Evolutionary conservation across 805 yeast genomes (phyloP), one percentile per base, ranked within the genome.

Genomic region (Candida caryicola): DNA sequence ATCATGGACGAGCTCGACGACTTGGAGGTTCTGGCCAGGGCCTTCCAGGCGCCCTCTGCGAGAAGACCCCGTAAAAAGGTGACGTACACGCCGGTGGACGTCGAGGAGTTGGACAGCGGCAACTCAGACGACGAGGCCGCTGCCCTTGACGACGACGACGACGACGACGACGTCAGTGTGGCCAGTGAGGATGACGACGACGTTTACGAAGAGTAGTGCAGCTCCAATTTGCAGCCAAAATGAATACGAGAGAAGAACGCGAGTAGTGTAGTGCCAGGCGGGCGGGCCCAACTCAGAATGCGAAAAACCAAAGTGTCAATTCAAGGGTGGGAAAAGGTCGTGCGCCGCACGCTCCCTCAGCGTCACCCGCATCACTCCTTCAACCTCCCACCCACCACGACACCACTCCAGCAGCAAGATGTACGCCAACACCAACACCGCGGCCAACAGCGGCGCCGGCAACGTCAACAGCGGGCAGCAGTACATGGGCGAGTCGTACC

Each of bases 1-100:
- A 6, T 31, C 3, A 5, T 32, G 23, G 18, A 55, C 19, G 64
- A 58, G 32, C 46, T 58, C 17, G 60, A 51, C 3, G 63, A 60
- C 23, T 50, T 57, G 31, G 41, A 31, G 15, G 25, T 39, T 16
- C 31, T 18, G 38, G 33, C 29, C 16, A 23, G 21, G 18, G 33
- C 16, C 15, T 35, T 35, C 17, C 33, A 35, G n/a, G 38, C 23
- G 4, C 38, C 38, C 9, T n/a, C 21, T 10, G 7, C 9, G 9
- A 40, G 40, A 15, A 19, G 39, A 38, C 13, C 25, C 7, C 29
- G 19, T 23, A 28, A 23, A 17, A 41, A 36, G 16, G 40, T 39
- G 4, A 30, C 40, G 8, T 48, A 50, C 36, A 37, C 42, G 10
- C 32, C 46, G 4, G 18, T 46, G 28, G 25, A 21, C 9, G 9